Base-by-base conservation (phyloP, 345 rosid genomes). In the Alliaria petiolata region DNA sequence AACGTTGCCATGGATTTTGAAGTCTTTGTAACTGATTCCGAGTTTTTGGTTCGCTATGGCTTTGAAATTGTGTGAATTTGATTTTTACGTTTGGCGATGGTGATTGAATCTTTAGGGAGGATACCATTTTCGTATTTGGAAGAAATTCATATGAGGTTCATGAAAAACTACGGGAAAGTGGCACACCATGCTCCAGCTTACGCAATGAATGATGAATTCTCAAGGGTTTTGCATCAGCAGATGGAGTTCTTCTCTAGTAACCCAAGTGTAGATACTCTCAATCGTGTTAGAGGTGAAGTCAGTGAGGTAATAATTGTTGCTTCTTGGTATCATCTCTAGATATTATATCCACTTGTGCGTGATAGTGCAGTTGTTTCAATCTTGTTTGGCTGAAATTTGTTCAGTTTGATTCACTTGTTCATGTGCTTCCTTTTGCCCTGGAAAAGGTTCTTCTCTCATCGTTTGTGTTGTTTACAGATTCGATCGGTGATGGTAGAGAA, bases 161-260 rank as follows among this genome's bases (percentile, higher is more conserved):
- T 91, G 97, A 95, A 95, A 80, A 95, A 95, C 77, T 95, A 95
- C 44, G 87, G 96, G 2, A 87, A 79, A 81, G 95, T 95, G 28
- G 96, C 92, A 16, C 85, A 71, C 66, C 67, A 82, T 78, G 97
- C 96, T 2, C 97, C 97, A 66, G 98, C 99, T 43, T 95, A 95
- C 71, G 93, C 97, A 0, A 88, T 95, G 99, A 95, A 91, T 72
- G 98, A 95, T 81, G 99, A 95, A n/a, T 95, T 95, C 70, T 92
- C 99, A 3, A 87, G 98, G 83, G 98, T 89, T 56, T 83, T 95
- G 84, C 99, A 95, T 81, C 98, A 89, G 86, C 98, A 95, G 80
- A 95, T 95, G 98, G 99, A 88, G 78, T 89, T 95, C 54, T 95
- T 85, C 89, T 95, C 99, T 22, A 89, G 90, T 78, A 92, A 91